Evolutionary conservation across 306 rosid genomes (phyloP), one percentile per base, ranked within the genome.

Genomic region (Malus asiatica): DNA sequence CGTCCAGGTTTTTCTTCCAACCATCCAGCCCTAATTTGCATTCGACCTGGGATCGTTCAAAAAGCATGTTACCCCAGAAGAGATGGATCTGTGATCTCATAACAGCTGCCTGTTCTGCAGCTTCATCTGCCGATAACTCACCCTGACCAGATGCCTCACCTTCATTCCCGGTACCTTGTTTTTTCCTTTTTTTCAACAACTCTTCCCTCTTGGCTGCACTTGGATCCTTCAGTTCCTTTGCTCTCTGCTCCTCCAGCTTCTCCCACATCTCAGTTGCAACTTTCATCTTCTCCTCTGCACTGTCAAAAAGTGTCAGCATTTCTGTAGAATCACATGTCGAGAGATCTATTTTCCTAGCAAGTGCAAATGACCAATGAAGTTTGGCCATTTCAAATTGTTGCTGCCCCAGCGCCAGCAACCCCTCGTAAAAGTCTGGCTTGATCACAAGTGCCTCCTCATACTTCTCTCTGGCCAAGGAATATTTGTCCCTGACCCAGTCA

Each of bases 201-300:
- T 94, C 98, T 45, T 94, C 98, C 83, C 86, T 94, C 89, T 89
- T 94, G 81, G 87, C 80, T 70, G 90, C 80, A 85, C 76, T 89
- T 74, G 97, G 97, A 83, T 91, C 97, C 86, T 94, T 90, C 22
- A 82, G 85, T 79, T 92, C 98, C 33, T 77, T 92, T 42, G 90
- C 92, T 72, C 96, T 88, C 84, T 89, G 97, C 84, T 89, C 97
- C 86, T 95, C 97, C 70, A 95, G 76, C 80, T 92, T 92, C 85
- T 92, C 98, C 98, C 98, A 95, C 97, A 95, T 95, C 65, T 90
- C 93, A 11, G 97, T 95, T 8, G 98, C 98, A 58, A 87, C 90
- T 75, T 89, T 92, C 97, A 95, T 95, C 87, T 95, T 95, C 89
- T 85, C 90, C 84, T 92, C 96, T 3, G 96, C 97, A 69, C 96